phyloP scores from a whole-genome alignment of 2,329 filamentous ascomycete species.

The Fusarium guadeloupense region DNA sequence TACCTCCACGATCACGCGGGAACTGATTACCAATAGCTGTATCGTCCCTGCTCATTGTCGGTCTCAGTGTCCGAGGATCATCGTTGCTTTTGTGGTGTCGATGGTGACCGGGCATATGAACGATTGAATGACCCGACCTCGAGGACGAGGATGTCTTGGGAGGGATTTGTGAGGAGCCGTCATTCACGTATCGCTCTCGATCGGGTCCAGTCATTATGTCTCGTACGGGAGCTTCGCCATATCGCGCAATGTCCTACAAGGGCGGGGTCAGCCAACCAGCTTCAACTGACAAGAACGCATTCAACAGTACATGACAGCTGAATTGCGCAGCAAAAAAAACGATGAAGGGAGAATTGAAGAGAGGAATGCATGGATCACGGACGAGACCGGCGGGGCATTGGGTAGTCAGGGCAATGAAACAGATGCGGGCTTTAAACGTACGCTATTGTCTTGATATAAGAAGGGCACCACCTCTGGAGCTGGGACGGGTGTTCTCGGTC shows the following conservation, averaged over 20 bases:
- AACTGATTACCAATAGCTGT: constrained; percentile 59
- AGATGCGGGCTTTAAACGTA: constrained; percentile 56
- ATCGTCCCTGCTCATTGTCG: constrained; percentile 80
- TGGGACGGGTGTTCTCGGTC: constrained; percentile 85
- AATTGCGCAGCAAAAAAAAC: constrained; percentile 14
- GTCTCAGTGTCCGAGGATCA: constrained; percentile 71
- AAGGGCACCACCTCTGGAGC: constrained; percentile 98
- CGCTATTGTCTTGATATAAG: constrained; percentile 84
- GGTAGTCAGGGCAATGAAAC: constrained; percentile 33
- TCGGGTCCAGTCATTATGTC: constrained; percentile 75
- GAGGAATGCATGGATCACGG: constrained; percentile 29
- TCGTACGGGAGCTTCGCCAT: constrained; percentile 80
- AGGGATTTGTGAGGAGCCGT: constrained; percentile 58
- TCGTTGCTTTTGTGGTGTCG: constrained; percentile 77
- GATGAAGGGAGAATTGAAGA: constrained; percentile 12
- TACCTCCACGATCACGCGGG: constrained; percentile 61
- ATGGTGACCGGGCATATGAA: constrained; percentile 72
- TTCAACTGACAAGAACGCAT: constrained; percentile 5
- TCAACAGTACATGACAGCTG: constrained; percentile 5
- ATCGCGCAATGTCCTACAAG: constrained; percentile 74
- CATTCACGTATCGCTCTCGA: constrained; percentile 70
- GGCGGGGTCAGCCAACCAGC: constrained; percentile 37
- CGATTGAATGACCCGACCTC: constrained; percentile 66
- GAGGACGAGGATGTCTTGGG: constrained; percentile 71
- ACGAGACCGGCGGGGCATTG: constrained; percentile 14